A percentile compares a stretch with the other conserved stretches of the same genome.
These are phyloP conservation scores for Cenchrus purpureus DNA, from an alignment of 176 grass and related monocot genomes.

Conservation along the genomic window DNA sequence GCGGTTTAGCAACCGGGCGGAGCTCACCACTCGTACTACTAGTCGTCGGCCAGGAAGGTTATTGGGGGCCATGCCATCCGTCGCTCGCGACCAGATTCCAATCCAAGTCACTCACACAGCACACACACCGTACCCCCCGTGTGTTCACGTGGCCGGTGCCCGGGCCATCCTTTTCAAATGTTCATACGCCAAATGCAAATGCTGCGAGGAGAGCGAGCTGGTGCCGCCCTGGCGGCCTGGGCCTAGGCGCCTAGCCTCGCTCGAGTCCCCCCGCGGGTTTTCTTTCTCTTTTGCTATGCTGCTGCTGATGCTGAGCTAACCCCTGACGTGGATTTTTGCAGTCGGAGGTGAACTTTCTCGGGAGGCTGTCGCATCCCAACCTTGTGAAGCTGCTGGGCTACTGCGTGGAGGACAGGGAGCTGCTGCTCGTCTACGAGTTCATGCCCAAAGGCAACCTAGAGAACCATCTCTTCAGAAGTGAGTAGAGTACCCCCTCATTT, in stretches of 20 bases:
- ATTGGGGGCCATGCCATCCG: neutral
- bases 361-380: constrained; percentile 77
- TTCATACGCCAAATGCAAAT: constrained; percentile 26
- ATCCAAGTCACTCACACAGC: neutral
- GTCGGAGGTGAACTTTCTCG: constrained; percentile 77
- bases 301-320: neutral
- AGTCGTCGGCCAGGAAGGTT: neutral
- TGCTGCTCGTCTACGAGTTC: constrained; percentile 80
- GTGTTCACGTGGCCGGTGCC: constrained; percentile 43
- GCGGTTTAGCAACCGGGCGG: neutral
- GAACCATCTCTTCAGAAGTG: constrained; percentile 87
- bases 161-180: constrained; percentile 36
- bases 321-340: constrained; percentile 18
- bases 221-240: constrained; percentile 5
- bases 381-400: constrained; percentile 80
- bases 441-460: constrained; percentile 80
- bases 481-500: constrained; percentile 21
- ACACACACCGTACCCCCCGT: neutral
- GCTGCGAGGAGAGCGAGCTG: neutral
- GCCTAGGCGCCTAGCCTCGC: neutral
- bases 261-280: neutral
- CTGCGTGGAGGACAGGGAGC: constrained; percentile 72
- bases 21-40: neutral
- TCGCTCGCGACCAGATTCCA: constrained; percentile 4
- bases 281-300: neutral